Base-by-base conservation (phyloP, 2,329 filamentous ascomycete genomes). In the Monosporascus sp. region DNA sequence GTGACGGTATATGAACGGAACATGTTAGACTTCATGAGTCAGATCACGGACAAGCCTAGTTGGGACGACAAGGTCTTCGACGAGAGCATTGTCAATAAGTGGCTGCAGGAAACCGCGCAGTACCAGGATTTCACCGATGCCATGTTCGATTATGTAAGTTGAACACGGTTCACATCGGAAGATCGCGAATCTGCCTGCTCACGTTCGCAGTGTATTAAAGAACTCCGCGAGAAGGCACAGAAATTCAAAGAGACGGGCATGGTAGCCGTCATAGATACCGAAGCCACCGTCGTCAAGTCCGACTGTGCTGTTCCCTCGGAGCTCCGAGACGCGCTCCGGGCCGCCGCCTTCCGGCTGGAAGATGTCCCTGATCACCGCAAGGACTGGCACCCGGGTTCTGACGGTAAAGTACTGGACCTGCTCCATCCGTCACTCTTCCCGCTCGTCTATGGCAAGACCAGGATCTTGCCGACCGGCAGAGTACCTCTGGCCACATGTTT, bases 391-490 rank as follows among this genome's bases (percentile, higher is more conserved):
- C 85, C 84, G 0, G 72, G 76, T 2, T 82, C 79, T 0, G 70
- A 82, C 35, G 66, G 71, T 1, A 77, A 75, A 55, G 82, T 88
- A 2, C 75, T 85, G 0, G 79, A 88, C 61, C 69, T 88, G 1
- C 75, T 88, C 5, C 78, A 88, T 58, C 84, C 85, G 1, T 87
- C 82, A 0, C 70, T 88, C 7, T 88, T 77, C 58, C 83, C 85
- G 0, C 65, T 88, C 0, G 63, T 81, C 1, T 84, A 81, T 58
- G 80, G 79, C 0, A 66, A 67, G 15, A 75, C 74, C 2, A 70
- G 71, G 3, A 70, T 74, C 3, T 58, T 82, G 1, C 51, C 63
- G 4, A 60, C 70, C 44, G 70, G 70, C 9, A 63, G 57, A 1
- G 65, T 71, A 14, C 63, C 63, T 5, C 62, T 78, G 3, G 55